Evolutionary conservation across 2,329 filamentous ascomycete genomes (phyloP).

Genomic region (Raffaelea arxii): DNA sequence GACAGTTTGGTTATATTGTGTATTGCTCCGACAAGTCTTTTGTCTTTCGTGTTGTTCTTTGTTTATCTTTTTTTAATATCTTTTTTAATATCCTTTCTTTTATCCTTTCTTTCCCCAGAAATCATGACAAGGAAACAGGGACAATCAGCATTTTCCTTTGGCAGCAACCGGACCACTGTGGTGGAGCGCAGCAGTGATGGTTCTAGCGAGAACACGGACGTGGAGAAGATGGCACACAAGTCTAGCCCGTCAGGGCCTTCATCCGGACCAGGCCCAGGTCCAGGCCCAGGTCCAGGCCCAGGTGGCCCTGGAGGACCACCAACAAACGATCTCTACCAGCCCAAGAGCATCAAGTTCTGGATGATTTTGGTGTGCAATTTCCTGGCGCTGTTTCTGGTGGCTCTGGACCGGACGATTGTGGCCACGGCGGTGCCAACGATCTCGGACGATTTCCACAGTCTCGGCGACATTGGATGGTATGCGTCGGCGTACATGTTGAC

Average conservation of each 20-base stretch:
- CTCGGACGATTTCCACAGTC: slow-evolving; percentile 45
- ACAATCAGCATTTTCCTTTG: slow-evolving; percentile 7
- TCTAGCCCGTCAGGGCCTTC: no score
- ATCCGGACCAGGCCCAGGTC: slow-evolving; percentile 2
- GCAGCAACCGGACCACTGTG: slow-evolving; percentile 9
- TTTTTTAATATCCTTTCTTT: background rate
- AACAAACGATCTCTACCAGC: slow-evolving; percentile 34
- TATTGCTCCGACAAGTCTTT: no score
- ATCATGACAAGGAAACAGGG: background rate
- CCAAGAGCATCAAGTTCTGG: slow-evolving; percentile 45
- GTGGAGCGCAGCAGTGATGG: slow-evolving; percentile 7
- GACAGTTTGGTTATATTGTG: no score
- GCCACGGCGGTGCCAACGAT: slow-evolving; percentile 45
- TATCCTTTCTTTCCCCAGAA: no score
- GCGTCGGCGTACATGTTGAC: slow-evolving; percentile 52
- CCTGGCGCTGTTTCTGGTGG: slow-evolving; percentile 46
- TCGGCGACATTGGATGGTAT: slow-evolving; percentile 56
- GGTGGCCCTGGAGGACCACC: slow-evolving; percentile 9
- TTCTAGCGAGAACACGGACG: slow-evolving; percentile 12
- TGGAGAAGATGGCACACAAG: slow-evolving; percentile 16
- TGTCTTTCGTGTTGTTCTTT: background rate
- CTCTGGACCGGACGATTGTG: slow-evolving; percentile 48
- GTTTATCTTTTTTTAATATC: background rate
- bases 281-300: background rate
- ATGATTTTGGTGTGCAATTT: slow-evolving; percentile 43